Evolutionary conservation across 768 basidiomycete species (phyloP).

Genomic region (Boletus patriciae): DNA sequence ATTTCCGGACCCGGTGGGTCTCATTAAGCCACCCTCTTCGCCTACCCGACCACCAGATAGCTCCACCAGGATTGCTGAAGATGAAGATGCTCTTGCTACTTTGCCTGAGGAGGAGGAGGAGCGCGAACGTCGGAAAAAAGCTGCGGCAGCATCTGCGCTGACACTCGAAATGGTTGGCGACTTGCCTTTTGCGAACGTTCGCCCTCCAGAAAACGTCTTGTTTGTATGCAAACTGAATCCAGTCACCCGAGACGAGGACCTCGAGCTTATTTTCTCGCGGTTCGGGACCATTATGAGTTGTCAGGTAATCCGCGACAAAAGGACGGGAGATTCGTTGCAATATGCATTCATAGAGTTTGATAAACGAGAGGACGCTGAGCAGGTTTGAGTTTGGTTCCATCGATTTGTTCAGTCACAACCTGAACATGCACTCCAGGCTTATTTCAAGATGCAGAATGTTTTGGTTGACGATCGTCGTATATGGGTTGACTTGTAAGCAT

Average conservation of each 20-base stretch:
- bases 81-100: conserved; percentile 84
- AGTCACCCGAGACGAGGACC: conserved; percentile 92
- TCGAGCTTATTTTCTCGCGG: conserved; percentile 95
- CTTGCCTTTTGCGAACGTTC: conserved; percentile 94
- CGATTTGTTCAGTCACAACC: background rate
- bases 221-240: conserved; percentile 99
- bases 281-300: conserved; percentile 97
- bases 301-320: conserved; percentile 95
- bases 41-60: conserved; percentile 83
- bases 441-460: conserved; percentile 99
- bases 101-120: conserved; percentile 88
- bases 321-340: conserved; percentile 93
- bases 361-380: conserved; percentile 88
- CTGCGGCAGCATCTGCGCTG: conserved; percentile 88
- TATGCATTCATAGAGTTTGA: conserved; percentile 99
- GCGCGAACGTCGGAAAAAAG: conserved; percentile 74
- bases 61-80: conserved; percentile 89
- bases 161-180: conserved; percentile 99
- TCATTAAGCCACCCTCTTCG: conserved; percentile 69
- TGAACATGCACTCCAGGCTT: conserved; percentile 57
- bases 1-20: conserved; percentile 81
- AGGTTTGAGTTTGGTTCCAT: conserved; percentile 50
- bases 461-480: conserved; percentile 96
- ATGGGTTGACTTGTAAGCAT: conserved; percentile 96
- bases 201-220: conserved; percentile 96